These are phyloP conservation scores for Lycium barbarum DNA, from an alignment of 257 asterid species.

Conservation along the genomic window DNA sequence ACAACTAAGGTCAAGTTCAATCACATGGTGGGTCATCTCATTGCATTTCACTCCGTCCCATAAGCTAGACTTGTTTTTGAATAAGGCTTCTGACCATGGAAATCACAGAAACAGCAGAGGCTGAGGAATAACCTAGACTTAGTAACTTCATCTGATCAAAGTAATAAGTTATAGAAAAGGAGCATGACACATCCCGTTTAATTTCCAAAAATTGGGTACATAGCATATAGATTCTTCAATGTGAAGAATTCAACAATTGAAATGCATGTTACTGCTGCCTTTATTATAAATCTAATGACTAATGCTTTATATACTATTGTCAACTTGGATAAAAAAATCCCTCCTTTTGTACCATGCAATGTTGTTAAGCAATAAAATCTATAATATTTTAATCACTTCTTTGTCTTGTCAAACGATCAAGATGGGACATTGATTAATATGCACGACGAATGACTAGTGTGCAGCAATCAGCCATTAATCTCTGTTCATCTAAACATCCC, in stretches of 20 bases:
- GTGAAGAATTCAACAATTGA: conserved; percentile 5
- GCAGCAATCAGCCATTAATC: neutral
- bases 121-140: too few relatives aligned
- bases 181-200: neutral
- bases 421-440: too few relatives aligned
- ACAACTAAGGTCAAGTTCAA: too few relatives aligned
- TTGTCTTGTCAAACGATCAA: too few relatives aligned
- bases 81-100: too few relatives aligned
- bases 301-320: neutral
- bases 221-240: neutral
- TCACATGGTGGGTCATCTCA: too few relatives aligned
- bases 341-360: neutral
- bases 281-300: neutral
- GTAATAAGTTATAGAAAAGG: neutral
- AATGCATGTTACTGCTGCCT: neutral
- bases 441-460: neutral
- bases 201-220: neutral
- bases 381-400: neutral
- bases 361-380: neutral
- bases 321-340: neutral
- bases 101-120: too few relatives aligned
- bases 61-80: too few relatives aligned
- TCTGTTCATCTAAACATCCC: conserved; percentile 31
- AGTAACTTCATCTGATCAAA: neutral
- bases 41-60: too few relatives aligned